Percentiles rank a stretch among this genome's conserved stretches.
Evolutionary conservation across 352 stramenopile species (phyloP).

Genomic region (Aphanomyces astaci): DNA sequence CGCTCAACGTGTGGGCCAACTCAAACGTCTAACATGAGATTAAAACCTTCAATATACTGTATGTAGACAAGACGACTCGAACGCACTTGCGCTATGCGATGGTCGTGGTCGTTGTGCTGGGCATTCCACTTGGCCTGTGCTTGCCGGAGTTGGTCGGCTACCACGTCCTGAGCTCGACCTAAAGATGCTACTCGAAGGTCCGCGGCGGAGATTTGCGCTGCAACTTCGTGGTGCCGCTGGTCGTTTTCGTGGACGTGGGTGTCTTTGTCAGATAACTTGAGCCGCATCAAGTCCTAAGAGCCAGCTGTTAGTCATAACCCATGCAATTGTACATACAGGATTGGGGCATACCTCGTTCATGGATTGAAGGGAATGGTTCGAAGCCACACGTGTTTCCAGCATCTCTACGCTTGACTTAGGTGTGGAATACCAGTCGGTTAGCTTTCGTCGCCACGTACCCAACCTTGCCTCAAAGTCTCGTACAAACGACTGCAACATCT

Average conservation of each 20-base stretch:
- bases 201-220: background rate
- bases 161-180: background rate
- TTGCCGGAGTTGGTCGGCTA: background rate
- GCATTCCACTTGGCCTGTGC: background rate
- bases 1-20: background rate
- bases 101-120: background rate
- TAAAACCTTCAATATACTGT: no score
- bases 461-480: conserved; percentile 6
- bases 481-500: background rate
- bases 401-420: background rate
- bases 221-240: background rate
- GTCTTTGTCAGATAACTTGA: conserved; percentile 9
- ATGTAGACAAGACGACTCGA: no score
- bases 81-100: background rate
- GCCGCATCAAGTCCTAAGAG: conserved; percentile 3
- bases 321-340: background rate
- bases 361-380: background rate
- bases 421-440: background rate
- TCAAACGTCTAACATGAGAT: conserved; percentile 10
- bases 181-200: background rate
- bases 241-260: background rate
- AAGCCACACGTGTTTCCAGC: background rate
- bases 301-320: background rate
- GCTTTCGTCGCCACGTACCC: background rate
- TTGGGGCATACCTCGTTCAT: conserved; percentile 5